A percentile compares a stretch with the other conserved stretches of the same genome.
phyloP scores from a whole-genome alignment of 164 flowering plant species.

The Liriodendron chinense region DNA sequence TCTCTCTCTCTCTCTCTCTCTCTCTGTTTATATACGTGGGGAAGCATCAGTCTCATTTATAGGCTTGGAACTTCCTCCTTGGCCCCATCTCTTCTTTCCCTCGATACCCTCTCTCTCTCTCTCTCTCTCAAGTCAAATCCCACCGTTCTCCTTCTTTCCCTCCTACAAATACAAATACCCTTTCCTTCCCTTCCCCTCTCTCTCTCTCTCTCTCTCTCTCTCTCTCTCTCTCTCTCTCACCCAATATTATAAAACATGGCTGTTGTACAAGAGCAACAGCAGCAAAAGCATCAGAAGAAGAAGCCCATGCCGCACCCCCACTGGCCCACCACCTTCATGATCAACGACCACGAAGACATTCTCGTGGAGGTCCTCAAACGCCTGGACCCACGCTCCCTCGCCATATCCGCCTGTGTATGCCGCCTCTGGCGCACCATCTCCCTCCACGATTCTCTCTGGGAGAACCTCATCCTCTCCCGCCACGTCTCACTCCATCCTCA shows the following conservation, averaged over 20 bases:
- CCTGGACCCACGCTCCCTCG: conserved; percentile 73
- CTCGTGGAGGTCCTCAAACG: conserved; percentile 67
- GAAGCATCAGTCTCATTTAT: conserved; percentile 39
- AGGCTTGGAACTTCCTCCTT: conserved; percentile 40
- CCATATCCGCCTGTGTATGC: conserved; percentile 80
- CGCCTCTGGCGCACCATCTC: conserved; percentile 67
- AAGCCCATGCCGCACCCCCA: neutral
- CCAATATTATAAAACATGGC: conserved; percentile 15
- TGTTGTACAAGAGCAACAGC: neutral
- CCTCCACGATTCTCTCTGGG: conserved; percentile 80
- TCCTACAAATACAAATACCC: neutral
- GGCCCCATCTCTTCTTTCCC: conserved; percentile 39
- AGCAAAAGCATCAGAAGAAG: neutral
- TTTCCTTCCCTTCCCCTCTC: neutral
- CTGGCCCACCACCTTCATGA: conserved; percentile 30
- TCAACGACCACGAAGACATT: conserved; percentile 80
- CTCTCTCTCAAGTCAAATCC: conserved; percentile 16
- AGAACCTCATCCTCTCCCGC: conserved; percentile 65
- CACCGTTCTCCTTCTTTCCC: neutral
- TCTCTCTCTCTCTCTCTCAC: conserved; percentile 11
- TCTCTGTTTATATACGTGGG: neutral
- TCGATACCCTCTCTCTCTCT: conserved; percentile 32
- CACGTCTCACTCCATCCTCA: conserved; percentile 52
- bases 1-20: no score
- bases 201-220: conserved; percentile 15